Conservation (phyloP, 176 grass and related monocot species). For the Aegilops tauschii region DNA sequence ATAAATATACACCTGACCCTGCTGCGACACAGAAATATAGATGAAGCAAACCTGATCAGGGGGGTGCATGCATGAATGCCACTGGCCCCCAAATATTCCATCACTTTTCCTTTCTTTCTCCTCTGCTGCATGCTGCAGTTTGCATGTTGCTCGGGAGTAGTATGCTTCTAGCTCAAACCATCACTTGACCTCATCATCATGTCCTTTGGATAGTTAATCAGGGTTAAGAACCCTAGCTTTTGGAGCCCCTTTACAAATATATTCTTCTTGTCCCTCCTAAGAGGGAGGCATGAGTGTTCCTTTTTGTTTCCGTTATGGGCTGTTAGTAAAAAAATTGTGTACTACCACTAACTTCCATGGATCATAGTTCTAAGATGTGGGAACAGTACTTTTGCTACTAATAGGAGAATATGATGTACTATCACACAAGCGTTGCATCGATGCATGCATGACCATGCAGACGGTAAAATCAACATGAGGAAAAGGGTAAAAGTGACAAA, state of each 20-base stretch:
- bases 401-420: not conserved
- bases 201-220: slow-evolving; percentile 42
- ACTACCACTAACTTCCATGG: slow-evolving; percentile 19
- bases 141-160: not conserved
- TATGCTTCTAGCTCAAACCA: slow-evolving; percentile 19
- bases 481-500: slow-evolving; percentile 21
- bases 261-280: slow-evolving; percentile 47
- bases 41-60: slow-evolving; percentile 7
- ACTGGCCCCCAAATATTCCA: slow-evolving; percentile 55
- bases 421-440: not conserved
- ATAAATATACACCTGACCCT: slow-evolving; percentile 5
- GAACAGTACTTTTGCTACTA: not conserved
- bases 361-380: not conserved
- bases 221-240: slow-evolving; percentile 20
- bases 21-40: slow-evolving; percentile 21
- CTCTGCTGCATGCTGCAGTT: not conserved
- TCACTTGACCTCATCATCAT: slow-evolving; percentile 34
- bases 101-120: not conserved
- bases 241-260: slow-evolving; percentile 41
- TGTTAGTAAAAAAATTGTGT: not conserved
- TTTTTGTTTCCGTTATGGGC: slow-evolving; percentile 41
- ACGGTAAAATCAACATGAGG: not conserved
- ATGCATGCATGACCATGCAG: not conserved
- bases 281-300: slow-evolving; percentile 25
- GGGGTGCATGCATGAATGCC: slow-evolving; percentile 37